phyloP scores from a whole-genome alignment of 2,329 filamentous ascomycete genomes.

The Diplocarpon rosae region DNA sequence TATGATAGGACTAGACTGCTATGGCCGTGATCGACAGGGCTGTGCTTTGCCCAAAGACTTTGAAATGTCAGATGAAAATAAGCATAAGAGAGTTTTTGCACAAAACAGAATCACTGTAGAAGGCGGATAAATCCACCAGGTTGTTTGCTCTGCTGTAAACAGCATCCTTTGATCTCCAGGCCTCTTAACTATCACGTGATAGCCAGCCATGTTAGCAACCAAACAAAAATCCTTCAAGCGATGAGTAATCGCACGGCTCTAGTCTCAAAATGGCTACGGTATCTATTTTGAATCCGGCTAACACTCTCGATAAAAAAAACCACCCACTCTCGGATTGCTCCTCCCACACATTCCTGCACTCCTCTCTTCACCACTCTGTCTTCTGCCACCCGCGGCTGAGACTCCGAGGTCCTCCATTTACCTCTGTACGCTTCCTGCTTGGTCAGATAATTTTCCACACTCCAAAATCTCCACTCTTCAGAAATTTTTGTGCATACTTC shows the following conservation, averaged over 20 bases:
- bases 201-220: background rate
- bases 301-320: conserved; percentile 5
- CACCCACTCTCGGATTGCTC: conserved; percentile 3
- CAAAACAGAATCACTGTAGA: no score
- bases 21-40: no score
- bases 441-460: conserved; percentile 16
- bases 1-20: no score
- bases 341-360: conserved; percentile 4
- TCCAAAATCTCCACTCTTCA: conserved; percentile 21
- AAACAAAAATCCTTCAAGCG: background rate
- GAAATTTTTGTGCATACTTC: conserved; percentile 7
- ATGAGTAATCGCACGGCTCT: no score
- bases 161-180: no score
- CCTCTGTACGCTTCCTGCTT: conserved; percentile 14
- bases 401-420: conserved; percentile 12
- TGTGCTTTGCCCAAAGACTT: no score
- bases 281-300: background rate
- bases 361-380: conserved; percentile 9
- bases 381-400: conserved; percentile 28
- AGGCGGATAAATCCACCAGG: no score
- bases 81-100: no score
- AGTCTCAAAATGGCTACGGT: no score
- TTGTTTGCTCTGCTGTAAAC: no score
- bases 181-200: no score
- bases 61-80: no score